Base-by-base conservation (phyloP, 768 basidiomycete species). In the Bullera alba region DNA sequence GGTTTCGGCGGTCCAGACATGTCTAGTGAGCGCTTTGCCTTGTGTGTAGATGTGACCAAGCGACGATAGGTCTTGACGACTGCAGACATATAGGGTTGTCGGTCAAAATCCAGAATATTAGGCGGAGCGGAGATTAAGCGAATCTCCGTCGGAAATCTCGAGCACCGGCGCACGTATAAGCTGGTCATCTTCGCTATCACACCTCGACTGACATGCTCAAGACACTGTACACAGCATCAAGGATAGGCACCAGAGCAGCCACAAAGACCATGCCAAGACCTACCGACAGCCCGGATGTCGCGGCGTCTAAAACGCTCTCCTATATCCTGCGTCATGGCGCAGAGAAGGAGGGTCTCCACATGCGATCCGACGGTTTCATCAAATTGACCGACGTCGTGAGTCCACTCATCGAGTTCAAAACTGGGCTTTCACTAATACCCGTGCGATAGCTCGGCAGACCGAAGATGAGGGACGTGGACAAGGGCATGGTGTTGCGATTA, bases 281-380 rank as follows among this genome's bases (percentile, higher is more conserved):
- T 4, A 56, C 68, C 19, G 87, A 92, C 59, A 75, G 80, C 3
- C 81, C 80, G 0, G 81, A 85, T 42, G 79, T 85, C 5, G 78
- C 81, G 10, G 60, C 86, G 14, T 89, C 87, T 14, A 96, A 95
- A 72, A 86, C 87, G 0, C 74, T 97, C 7, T 85, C 90, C 0
- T 96, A 85, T 79, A 75, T 97, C 22, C 79, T 97, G n/a, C 80
- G 92, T 3, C 93, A 97, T 69, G 88, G 85, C 0, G 89, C 91
- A 17, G 76, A 80, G 56, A 80, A 80, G 30, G 83, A 92, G 54
- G 81, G 83, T 0, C 67, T 96, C 4, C 62, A 75, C 3, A 84
- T 96, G 75, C 80, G 92, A 6, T 64, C 77, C 26, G 93, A 96
- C 63, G 93, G 93, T 15, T 96, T 83, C 65, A 82, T 90, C 2